phyloP scores from a whole-genome alignment of 2,329 filamentous ascomycete species.

The Hymenoscyphus repandus region DNA sequence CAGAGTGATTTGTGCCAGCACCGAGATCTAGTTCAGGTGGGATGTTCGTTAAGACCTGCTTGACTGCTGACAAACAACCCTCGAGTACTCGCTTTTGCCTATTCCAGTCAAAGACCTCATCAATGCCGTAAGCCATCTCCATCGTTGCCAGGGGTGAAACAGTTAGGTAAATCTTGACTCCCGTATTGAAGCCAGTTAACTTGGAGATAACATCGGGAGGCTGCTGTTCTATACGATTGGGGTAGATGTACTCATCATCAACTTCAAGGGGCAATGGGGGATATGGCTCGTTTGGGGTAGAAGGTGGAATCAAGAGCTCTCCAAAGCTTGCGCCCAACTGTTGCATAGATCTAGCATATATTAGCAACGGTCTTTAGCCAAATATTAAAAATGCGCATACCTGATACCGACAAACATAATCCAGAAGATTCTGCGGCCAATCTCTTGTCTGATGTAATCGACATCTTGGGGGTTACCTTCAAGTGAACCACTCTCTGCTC shows the following conservation, averaged over 20 bases:
- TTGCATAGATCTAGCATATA: conserved; percentile 57
- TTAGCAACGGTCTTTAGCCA: conserved; percentile 18
- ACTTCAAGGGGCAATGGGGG: conserved; percentile 76
- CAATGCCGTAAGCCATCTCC: conserved; percentile 76
- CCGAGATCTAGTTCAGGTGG: conserved; percentile 63
- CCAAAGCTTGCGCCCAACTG: conserved; percentile 69
- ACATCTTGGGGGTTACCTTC: conserved; percentile 29
- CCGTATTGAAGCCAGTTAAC: conserved; percentile 75
- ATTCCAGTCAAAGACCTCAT: conserved; percentile 68
- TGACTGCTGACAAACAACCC: conserved; percentile 65
- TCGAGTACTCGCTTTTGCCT: conserved; percentile 71
- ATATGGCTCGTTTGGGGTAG: conserved; percentile 69
- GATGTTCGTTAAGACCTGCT: conserved; percentile 60
- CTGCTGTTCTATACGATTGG: conserved; percentile 65
- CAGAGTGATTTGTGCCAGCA: conserved; percentile 33
- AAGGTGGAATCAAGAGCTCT: conserved; percentile 70
- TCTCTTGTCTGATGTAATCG: conserved; percentile 67
- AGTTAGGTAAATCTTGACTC: conserved; percentile 71
- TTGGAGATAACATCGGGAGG: conserved; percentile 63
- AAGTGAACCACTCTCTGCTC: conserved; percentile 13
- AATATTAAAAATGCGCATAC: conserved; percentile 36
- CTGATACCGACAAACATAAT: conserved; percentile 70
- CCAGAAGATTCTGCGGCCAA: conserved; percentile 79
- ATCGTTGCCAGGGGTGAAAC: conserved; percentile 76
- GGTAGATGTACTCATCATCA: conserved; percentile 75